Conservation (phyloP, 305 asterid species). For the Solanum hybrid region DNA sequence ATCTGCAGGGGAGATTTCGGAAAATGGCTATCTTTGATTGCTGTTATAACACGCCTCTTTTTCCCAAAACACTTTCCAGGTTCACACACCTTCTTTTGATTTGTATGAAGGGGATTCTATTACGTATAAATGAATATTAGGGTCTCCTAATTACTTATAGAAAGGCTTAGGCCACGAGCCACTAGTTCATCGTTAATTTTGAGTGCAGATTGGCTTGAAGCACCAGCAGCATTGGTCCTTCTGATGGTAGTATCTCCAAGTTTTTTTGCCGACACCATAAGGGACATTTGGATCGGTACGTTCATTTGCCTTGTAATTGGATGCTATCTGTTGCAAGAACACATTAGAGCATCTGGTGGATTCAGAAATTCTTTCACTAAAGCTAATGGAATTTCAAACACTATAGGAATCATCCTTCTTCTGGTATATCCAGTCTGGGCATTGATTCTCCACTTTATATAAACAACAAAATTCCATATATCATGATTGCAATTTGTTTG, state of each 20-base stretch:
- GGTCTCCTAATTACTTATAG: too few species aligned
- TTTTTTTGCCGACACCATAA: conserved; percentile 39
- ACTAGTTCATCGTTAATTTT: background rate
- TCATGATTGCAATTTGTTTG: background rate
- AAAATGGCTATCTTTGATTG: conserved; percentile 66
- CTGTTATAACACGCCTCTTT: conserved; percentile 70
- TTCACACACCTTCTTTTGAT: background rate
- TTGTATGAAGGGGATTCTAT: too few species aligned
- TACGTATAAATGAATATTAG: too few species aligned
- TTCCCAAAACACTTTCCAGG: conserved; percentile 61
- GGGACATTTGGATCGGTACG: conserved; percentile 35
- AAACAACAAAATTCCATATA: background rate
- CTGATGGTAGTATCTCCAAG: conserved; percentile 66
- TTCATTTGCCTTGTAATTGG: conserved; percentile 59
- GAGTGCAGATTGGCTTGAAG: conserved; percentile 75
- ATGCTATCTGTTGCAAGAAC: conserved; percentile 85
- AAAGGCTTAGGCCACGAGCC: too few species aligned
- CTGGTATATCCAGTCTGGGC: conserved; percentile 88
- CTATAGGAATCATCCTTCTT: conserved; percentile 64
- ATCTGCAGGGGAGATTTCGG: conserved; percentile 78
- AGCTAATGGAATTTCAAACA: conserved; percentile 64
- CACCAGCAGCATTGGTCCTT: conserved; percentile 68
- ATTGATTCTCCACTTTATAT: conserved; percentile 36
- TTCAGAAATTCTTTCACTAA: conserved; percentile 79
- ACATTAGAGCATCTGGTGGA: conserved; percentile 85